Evolutionary conservation across 257 asterid species (phyloP).

Genomic region (Voacanga thouarsii): DNA sequence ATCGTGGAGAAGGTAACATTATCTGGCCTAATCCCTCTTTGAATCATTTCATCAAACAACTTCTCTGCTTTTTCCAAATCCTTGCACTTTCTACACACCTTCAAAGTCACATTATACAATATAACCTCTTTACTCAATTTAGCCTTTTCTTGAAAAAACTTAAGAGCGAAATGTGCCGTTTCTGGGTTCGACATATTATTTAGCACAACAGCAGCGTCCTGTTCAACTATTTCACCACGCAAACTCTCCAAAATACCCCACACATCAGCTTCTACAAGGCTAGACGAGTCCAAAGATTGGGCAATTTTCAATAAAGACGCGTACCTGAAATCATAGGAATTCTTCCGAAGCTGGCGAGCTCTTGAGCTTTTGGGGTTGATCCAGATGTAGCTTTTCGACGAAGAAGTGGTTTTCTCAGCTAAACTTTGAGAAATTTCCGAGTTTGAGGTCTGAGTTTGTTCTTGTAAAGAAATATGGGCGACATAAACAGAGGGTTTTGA

Average conservation of each 20-base stretch:
- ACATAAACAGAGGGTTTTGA: constrained; percentile 20
- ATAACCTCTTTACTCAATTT: constrained; percentile 41
- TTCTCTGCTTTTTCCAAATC: constrained; percentile 55
- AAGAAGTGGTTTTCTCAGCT: constrained; percentile 25
- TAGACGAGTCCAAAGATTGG: constrained; percentile 52
- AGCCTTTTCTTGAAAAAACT: constrained; percentile 46
- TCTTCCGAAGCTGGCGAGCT: constrained; percentile 50
- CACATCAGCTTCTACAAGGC: constrained; percentile 42
- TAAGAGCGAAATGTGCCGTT: constrained; percentile 46
- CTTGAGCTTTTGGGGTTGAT: constrained; percentile 75
- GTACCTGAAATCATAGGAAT: constrained; percentile 58
- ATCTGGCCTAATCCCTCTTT: constrained; percentile 72
- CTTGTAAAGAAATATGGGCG: constrained; percentile 39
- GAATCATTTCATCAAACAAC: constrained; percentile 63
- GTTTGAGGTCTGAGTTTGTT: constrained; percentile 20
- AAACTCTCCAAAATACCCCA: constrained; percentile 30
- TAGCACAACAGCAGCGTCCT: constrained; percentile 62
- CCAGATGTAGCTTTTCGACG: constrained; percentile 59
- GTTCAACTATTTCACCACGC: constrained; percentile 43
- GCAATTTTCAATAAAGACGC: constrained; percentile 52
- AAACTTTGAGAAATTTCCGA: constrained; percentile 29
- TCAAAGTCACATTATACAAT: constrained; percentile 75
- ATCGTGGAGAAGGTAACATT: constrained; percentile 78
- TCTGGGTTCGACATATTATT: constrained; percentile 70
- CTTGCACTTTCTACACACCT: constrained; percentile 64